These are phyloP conservation scores for Penicillium sp. DNA, from an alignment of 2,329 filamentous ascomycete genomes.

Conservation along the genomic window DNA sequence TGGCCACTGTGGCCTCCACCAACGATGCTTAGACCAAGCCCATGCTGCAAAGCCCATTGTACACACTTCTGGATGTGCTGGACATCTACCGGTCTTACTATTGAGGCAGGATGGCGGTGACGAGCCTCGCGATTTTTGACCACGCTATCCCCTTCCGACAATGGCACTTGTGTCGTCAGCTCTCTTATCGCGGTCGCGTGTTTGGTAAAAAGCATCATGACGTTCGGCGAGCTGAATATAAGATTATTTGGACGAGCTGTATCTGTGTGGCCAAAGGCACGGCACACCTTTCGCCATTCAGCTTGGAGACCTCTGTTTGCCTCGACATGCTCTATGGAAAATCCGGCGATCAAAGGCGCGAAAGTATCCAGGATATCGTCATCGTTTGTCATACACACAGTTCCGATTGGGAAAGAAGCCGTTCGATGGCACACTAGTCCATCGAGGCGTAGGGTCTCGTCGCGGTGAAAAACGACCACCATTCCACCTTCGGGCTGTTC, in stretches of 20 bases:
- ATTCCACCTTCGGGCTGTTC: slow-evolving; percentile 34
- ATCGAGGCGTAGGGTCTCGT: slow-evolving; percentile 44
- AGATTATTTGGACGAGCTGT: slow-evolving; percentile 41
- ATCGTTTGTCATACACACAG: slow-evolving; percentile 46
- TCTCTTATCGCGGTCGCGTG: slow-evolving; percentile 47
- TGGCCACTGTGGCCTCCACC: slow-evolving; percentile 63
- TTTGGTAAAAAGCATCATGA: slow-evolving; percentile 54
- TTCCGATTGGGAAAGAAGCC: slow-evolving; percentile 49
- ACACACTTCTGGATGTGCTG: slow-evolving; percentile 57
- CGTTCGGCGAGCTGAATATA: slow-evolving; percentile 49
- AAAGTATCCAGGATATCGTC: slow-evolving; percentile 53
- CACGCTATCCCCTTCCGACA: not conserved
- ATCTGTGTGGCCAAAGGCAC: slow-evolving; percentile 45
- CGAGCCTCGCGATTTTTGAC: slow-evolving; percentile 45
- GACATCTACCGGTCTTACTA: slow-evolving; percentile 50
- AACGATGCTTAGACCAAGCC: slow-evolving; percentile 50
- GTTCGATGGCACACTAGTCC: slow-evolving; percentile 52
- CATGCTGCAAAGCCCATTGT: slow-evolving; percentile 54
- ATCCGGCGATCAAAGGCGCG: slow-evolving; percentile 54
- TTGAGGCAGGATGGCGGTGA: slow-evolving; percentile 43
- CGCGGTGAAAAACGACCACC: slow-evolving; percentile 59
- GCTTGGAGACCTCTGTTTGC: slow-evolving; percentile 21
- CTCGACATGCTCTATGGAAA: slow-evolving; percentile 33
- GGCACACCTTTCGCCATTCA: slow-evolving; percentile 57
- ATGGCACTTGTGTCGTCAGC: slow-evolving; percentile 46